Conservation (phyloP, 768 basidiomycete species). For the Strobilomyces echinocephalus region DNA sequence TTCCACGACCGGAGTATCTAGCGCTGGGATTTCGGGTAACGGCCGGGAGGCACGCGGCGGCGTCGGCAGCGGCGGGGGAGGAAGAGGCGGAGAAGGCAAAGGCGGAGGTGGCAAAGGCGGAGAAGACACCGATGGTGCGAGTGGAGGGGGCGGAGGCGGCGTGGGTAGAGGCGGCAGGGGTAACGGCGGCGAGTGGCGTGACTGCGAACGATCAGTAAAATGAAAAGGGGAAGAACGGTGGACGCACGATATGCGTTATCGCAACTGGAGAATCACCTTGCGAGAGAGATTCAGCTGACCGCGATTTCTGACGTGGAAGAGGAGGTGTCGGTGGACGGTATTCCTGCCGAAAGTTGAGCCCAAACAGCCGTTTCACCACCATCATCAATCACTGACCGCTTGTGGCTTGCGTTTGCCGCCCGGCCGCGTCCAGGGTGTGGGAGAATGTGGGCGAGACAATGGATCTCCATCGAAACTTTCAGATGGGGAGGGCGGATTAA, state of each 20-base stretch:
- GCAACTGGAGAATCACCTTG: constrained; percentile 31
- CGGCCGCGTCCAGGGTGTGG: constrained; percentile 31
- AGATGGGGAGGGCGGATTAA: constrained; percentile 32
- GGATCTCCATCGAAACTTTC: constrained; percentile 33
- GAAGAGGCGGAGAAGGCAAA: constrained; percentile 22
- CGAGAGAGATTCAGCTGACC: constrained; percentile 24
- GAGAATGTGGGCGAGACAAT: constrained; percentile 32
- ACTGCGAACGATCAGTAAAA: constrained; percentile 15
- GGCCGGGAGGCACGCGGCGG: constrained; percentile 27
- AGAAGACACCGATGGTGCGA: constrained; percentile 16
- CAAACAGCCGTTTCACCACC: background rate
- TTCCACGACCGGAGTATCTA: constrained; percentile 10
- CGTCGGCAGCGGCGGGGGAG: constrained; percentile 25
- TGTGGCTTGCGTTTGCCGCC: constrained; percentile 25
- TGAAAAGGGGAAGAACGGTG: constrained; percentile 1
- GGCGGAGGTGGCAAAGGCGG: constrained; percentile 19
- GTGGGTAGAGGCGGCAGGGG: constrained; percentile 15
- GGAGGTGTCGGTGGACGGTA: constrained; percentile 62
- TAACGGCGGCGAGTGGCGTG: constrained; percentile 23
- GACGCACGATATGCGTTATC: constrained; percentile 24
- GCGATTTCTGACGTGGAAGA: constrained; percentile 37
- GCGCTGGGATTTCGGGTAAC: constrained; percentile 28
- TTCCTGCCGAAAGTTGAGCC: constrained; percentile 29
- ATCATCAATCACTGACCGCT: constrained; percentile 17
- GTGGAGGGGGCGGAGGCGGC: constrained; percentile 24